Percentiles rank a stretch among this genome's conserved stretches.
These are phyloP conservation scores for Cryphonectria radicalis DNA, from an alignment of 2,329 filamentous ascomycete species.

Conservation along the genomic window DNA sequence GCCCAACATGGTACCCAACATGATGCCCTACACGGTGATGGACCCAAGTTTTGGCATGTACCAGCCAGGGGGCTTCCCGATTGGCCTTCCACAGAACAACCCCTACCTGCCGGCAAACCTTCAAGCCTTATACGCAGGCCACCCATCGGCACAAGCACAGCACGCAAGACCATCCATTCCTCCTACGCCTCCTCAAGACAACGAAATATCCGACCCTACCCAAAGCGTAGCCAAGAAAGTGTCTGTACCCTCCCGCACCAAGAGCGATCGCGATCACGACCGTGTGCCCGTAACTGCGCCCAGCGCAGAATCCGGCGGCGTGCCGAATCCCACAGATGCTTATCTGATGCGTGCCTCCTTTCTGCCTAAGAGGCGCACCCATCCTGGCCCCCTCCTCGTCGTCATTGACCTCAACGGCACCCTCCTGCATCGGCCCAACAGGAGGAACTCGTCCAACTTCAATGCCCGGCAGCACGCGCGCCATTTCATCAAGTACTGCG, in stretches of 20 bases:
- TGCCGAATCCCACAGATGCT: slow-evolving; percentile 61
- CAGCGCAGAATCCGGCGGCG: slow-evolving; percentile 54
- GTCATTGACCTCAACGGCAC: slow-evolving; percentile 95
- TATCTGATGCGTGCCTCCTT: slow-evolving; percentile 64
- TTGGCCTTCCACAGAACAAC: neutral
- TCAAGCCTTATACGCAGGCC: neutral
- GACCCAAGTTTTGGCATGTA: neutral
- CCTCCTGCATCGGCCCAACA: slow-evolving; percentile 71
- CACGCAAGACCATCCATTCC: neutral
- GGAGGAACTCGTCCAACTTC: slow-evolving; percentile 56
- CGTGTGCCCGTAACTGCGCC: slow-evolving; percentile 37
- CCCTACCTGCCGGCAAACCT: neutral
- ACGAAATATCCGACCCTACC: too few species aligned
- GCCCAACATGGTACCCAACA: neutral
- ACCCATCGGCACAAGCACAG: neutral
- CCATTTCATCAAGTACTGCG: slow-evolving; percentile 73
- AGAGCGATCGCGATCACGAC: neutral
- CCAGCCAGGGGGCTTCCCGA: neutral
- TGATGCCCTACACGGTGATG: neutral
- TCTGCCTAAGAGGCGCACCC: slow-evolving; percentile 45
- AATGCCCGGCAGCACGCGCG: slow-evolving; percentile 69
- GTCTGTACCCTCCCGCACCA: neutral
- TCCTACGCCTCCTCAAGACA: neutral
- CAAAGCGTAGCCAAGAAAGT: neutral
- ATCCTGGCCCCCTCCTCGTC: slow-evolving; percentile 71